These are phyloP conservation scores for Stenocarpella maydis DNA, from an alignment of 2,329 filamentous ascomycete species.

Conservation along the genomic window DNA sequence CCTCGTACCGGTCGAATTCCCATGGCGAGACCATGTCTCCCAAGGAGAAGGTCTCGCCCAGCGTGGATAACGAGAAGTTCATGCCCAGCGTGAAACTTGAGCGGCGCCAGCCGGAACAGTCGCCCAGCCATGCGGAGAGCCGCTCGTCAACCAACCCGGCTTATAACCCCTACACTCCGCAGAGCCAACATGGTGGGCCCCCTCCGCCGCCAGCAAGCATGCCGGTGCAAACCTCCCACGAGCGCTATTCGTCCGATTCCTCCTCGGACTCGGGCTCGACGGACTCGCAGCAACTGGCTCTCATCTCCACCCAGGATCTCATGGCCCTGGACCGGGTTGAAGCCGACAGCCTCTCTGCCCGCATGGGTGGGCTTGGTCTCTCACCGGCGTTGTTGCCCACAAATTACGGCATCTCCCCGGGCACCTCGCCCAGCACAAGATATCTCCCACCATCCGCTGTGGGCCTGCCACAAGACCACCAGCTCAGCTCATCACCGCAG, in stretches of 20 bases:
- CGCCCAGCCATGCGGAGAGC: conserved; percentile 16
- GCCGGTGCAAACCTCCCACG: conserved; percentile 45
- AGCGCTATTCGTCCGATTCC: conserved; percentile 49
- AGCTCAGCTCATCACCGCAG: conserved; percentile 47
- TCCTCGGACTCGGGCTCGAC: conserved; percentile 44
- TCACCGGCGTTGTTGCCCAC: conserved; percentile 43
- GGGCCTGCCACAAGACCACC: conserved; percentile 36
- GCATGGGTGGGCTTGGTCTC: conserved; percentile 53
- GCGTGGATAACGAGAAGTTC: conserved; percentile 52
- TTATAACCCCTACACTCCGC: conserved; percentile 30
- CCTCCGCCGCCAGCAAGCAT: conserved; percentile 27
- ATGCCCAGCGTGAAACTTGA: conserved; percentile 50
- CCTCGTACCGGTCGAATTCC: conserved; percentile 36
- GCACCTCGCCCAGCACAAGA: conserved; percentile 43
- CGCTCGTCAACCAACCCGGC: conserved; percentile 32
- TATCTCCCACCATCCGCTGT: conserved; percentile 46
- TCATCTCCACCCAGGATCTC: conserved; percentile 64
- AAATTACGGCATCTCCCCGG: conserved; percentile 49
- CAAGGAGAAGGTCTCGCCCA: conserved; percentile 48
- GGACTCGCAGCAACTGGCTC: conserved; percentile 48
- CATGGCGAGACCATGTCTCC: conserved; percentile 40
- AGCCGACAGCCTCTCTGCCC: conserved; percentile 50
- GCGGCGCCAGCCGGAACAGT: conserved; percentile 44
- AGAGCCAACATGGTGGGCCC: conserved; percentile 31
- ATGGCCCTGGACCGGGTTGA: conserved; percentile 53